These are phyloP conservation scores for Thecaphora thlaspeos DNA, from an alignment of 1,284 basidiomycete genomes.

Conservation along the genomic window DNA sequence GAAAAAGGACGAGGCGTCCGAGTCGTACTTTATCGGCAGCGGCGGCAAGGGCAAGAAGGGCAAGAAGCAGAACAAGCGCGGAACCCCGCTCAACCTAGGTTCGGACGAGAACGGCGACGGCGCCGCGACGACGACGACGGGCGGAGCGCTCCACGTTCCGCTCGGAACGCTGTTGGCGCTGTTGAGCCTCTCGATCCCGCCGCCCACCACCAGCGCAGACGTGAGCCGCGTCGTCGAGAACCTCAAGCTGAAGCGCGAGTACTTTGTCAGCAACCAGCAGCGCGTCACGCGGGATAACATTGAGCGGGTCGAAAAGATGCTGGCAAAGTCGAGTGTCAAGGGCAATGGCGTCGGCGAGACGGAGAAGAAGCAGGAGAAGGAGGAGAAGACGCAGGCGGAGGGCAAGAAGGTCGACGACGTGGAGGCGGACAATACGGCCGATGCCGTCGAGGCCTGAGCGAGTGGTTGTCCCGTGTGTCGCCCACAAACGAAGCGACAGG, in stretches of 20 bases:
- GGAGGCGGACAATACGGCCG: background rate
- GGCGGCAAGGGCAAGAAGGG: constrained; percentile 69
- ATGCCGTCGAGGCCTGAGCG: background rate
- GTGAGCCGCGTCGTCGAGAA: constrained; percentile 82
- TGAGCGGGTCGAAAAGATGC: constrained; percentile 48
- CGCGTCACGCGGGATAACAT: constrained; percentile 60
- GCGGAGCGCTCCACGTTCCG: constrained; percentile 70
- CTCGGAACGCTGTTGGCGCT: constrained; percentile 83
- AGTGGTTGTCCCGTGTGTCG: too few species aligned
- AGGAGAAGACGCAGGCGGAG: background rate
- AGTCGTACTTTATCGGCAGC: constrained; percentile 76
- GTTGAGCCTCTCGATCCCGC: constrained; percentile 82
- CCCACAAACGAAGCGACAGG: too few species aligned
- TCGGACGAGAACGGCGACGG: constrained; percentile 2
- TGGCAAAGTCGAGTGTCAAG: constrained; percentile 28
- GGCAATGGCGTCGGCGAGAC: constrained; percentile 3
- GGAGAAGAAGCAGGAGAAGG: background rate
- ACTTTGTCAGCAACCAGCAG: constrained; percentile 74
- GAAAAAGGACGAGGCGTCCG: constrained; percentile 78
- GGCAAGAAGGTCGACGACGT: background rate
- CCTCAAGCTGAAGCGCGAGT: constrained; percentile 88
- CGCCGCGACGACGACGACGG: background rate
- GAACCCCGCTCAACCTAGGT: constrained; percentile 33
- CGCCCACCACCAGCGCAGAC: constrained; percentile 76
- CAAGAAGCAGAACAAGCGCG: constrained; percentile 48